Evolutionary conservation across 148 eudicot species (phyloP).

Genomic region (Rhododendron ferrugineum): DNA sequence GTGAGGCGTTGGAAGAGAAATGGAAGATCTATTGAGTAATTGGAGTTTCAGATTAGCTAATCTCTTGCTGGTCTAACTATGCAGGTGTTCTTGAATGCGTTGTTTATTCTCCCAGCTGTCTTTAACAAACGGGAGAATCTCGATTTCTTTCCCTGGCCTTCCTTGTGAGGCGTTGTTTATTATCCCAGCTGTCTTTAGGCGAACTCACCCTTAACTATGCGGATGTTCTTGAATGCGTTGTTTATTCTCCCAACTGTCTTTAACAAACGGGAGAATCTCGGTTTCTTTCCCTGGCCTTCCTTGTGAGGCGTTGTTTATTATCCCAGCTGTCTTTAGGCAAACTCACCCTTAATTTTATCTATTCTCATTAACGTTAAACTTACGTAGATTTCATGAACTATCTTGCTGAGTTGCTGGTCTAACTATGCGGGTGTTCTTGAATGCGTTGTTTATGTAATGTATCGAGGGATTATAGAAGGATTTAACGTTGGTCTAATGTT

Average conservation of each 20-base stretch:
- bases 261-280: neutral
- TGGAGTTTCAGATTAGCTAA: neutral
- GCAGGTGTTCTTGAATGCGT: neutral
- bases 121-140: neutral
- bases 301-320: neutral
- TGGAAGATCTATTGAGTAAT: conserved; percentile 6
- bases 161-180: neutral
- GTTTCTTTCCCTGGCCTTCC: too few species aligned
- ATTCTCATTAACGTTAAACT: neutral
- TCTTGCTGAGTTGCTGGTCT: neutral
- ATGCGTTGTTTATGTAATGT: neutral
- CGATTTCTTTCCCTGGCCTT: too few species aligned
- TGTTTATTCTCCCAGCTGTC: neutral
- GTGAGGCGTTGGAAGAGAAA: conserved; percentile 9
- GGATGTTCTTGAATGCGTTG: neutral
- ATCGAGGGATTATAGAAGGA: neutral
- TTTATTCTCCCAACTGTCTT: neutral
- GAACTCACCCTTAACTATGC: neutral
- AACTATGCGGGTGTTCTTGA: neutral
- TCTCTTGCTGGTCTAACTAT: neutral
- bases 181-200: neutral
- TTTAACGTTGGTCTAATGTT: neutral
- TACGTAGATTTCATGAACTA: neutral
- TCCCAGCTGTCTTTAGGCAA: neutral
- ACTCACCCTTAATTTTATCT: neutral